phyloP scores from a whole-genome alignment of 2,329 filamentous ascomycete genomes.

The Exophiala sp. region DNA sequence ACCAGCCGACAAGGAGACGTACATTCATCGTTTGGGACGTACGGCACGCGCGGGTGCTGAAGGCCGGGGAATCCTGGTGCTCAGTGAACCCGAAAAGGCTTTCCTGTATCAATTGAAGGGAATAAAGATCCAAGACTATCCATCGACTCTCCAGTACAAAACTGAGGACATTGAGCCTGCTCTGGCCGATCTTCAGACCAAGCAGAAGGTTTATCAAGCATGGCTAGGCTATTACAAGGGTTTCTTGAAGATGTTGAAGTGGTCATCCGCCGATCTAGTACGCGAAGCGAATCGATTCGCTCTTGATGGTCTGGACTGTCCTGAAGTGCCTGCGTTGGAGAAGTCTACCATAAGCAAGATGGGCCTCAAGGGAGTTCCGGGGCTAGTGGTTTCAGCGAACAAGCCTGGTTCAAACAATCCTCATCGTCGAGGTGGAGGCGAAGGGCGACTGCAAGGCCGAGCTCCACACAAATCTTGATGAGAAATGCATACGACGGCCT shows the following conservation, averaged over 20 bases:
- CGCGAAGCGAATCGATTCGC: slow-evolving; percentile 36
- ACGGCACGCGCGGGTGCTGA: slow-evolving; percentile 61
- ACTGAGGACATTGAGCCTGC: slow-evolving; percentile 15
- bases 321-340: slow-evolving; percentile 37
- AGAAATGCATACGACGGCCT: no score
- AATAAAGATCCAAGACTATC: slow-evolving; percentile 12
- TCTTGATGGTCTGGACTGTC: slow-evolving; percentile 36
- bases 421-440: slow-evolving; percentile 13
- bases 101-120: slow-evolving; percentile 40
- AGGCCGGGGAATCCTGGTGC: slow-evolving; percentile 52
- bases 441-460: slow-evolving; percentile 1
- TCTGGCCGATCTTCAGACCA: slow-evolving; percentile 31
- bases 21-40: slow-evolving; percentile 73
- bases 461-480: neutral
- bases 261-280: slow-evolving; percentile 15
- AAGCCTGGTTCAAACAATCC: slow-evolving; percentile 11
- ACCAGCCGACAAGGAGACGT: slow-evolving; percentile 64
- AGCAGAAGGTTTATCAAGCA: slow-evolving; percentile 53
- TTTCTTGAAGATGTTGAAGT: slow-evolving; percentile 10
- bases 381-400: slow-evolving; percentile 29
- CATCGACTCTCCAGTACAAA: slow-evolving; percentile 1
- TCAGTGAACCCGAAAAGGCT: slow-evolving; percentile 48
- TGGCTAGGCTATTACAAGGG: slow-evolving; percentile 37
- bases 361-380: slow-evolving; percentile 38
- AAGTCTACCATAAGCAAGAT: slow-evolving; percentile 39